Conservation (phyloP, 1,139 yeast genomes). For the Meyerozyma sp. region DNA sequence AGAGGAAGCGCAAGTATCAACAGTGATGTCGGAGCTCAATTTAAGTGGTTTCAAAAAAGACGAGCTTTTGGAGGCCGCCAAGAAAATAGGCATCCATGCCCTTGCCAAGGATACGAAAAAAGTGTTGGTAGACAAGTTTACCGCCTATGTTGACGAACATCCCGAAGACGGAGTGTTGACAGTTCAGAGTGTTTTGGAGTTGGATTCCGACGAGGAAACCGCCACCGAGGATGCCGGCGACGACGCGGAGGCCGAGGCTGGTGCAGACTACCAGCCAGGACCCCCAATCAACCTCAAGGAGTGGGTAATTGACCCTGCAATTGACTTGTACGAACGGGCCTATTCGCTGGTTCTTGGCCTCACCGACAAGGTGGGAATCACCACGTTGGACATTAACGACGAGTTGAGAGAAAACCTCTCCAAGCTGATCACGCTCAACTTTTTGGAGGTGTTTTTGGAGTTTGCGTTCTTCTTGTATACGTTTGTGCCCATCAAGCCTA, state of each 20-base stretch:
- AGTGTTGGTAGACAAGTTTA: slow-evolving; percentile 37
- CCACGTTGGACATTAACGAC: slow-evolving; percentile 36
- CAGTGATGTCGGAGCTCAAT: slow-evolving; percentile 1
- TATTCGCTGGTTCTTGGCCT: slow-evolving; percentile 26
- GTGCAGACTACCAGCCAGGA: slow-evolving; percentile 26
- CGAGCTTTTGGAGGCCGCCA: slow-evolving; percentile 32
- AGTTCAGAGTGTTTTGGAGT: slow-evolving; percentile 3
- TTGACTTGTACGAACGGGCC: slow-evolving; percentile 24
- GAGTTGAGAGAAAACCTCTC: slow-evolving; percentile 46
- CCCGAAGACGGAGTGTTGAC: slow-evolving; percentile 30
- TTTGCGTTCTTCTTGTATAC: slow-evolving; percentile 27
- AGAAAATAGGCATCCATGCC: slow-evolving; percentile 29
- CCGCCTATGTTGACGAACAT: slow-evolving; percentile 28
- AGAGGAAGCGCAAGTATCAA: neutral
- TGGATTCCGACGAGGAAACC: slow-evolving; percentile 11
- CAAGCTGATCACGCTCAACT: slow-evolving; percentile 43
- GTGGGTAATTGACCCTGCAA: slow-evolving; percentile 35
- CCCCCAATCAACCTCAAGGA: slow-evolving; percentile 41
- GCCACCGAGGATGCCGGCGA: slow-evolving; percentile 8
- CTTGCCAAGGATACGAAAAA: slow-evolving; percentile 39
- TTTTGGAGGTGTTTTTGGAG: slow-evolving; percentile 36
- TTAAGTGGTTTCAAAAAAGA: slow-evolving; percentile 22
- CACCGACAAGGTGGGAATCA: slow-evolving; percentile 37
- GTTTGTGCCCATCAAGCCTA: slow-evolving; percentile 33
- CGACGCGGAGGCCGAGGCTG: slow-evolving; percentile 15